Conservation (phyloP, 345 rosid species). For the Physaria fendleri region DNA sequence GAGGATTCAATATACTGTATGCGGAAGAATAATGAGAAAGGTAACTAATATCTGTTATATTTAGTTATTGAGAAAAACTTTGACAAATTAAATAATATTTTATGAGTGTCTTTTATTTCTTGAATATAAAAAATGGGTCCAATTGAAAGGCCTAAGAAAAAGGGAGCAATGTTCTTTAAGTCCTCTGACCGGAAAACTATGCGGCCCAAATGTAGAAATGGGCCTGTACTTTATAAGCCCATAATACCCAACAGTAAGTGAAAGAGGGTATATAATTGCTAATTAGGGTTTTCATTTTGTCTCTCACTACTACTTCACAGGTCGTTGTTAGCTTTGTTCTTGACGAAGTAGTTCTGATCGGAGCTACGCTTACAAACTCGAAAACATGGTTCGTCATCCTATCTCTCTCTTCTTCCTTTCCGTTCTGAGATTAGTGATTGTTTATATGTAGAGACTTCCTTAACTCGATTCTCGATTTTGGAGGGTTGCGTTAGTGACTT, state of each 20-base stretch:
- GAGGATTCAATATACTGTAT: not conserved
- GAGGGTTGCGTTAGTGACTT: not conserved
- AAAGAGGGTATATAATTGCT: slow-evolving; percentile 7
- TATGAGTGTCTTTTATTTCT: too few relatives aligned
- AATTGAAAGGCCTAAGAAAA: not conserved
- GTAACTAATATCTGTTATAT: too few relatives aligned
- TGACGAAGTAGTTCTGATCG: not conserved
- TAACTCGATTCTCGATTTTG: not conserved
- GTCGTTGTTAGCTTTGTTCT: not conserved
- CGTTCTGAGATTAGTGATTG: not conserved
- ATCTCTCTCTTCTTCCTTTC: not conserved
- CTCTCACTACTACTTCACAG: slow-evolving; percentile 12
- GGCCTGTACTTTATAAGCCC: slow-evolving; percentile 12
- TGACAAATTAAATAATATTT: too few relatives aligned
- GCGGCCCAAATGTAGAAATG: not conserved
- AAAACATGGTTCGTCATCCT: slow-evolving; percentile 18
- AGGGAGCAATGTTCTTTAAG: not conserved
- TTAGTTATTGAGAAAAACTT: too few relatives aligned
- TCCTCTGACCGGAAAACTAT: not conserved
- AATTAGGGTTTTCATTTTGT: slow-evolving; percentile 15
- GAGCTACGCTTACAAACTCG: not conserved
- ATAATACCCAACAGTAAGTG: not conserved
- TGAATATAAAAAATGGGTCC: not conserved
- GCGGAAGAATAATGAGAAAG: slow-evolving; percentile 3
- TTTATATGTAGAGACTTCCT: not conserved